Percentiles rank a stretch among this genome's conserved stretches.
Evolutionary conservation across 2,329 filamentous ascomycete genomes (phyloP).

Genomic region (Endoconidiophora polonica): DNA sequence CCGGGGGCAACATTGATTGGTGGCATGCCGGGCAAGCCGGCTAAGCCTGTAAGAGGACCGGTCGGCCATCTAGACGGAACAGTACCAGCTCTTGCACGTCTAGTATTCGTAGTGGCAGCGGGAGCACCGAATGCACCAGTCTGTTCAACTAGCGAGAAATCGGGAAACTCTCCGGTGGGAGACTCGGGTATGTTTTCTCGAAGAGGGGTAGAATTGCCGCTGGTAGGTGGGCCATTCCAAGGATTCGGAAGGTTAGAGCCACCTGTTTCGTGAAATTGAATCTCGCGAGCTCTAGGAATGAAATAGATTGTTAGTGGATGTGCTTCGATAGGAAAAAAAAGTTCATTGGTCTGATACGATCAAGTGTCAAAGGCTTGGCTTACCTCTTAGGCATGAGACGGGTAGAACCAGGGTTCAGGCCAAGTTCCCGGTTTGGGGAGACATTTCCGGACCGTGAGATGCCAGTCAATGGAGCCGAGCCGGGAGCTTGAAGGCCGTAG

Average conservation of each 20-base stretch:
- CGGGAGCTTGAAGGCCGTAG: slow-evolving; percentile 49
- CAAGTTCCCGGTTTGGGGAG: slow-evolving; percentile 86
- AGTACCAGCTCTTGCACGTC: slow-evolving; percentile 80
- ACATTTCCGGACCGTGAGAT: slow-evolving; percentile 67
- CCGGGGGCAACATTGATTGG: slow-evolving; percentile 7
- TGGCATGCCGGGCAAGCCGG: slow-evolving; percentile 29
- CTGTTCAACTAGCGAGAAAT: slow-evolving; percentile 49
- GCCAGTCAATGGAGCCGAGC: slow-evolving; percentile 40
- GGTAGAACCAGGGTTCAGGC: slow-evolving; percentile 32
- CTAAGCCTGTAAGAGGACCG: slow-evolving; percentile 33
- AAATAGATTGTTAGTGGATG: not conserved
- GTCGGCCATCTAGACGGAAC: slow-evolving; percentile 90
- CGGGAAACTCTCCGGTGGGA: slow-evolving; percentile 86
- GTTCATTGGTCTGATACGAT: not conserved
- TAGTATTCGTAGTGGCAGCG: slow-evolving; percentile 44
- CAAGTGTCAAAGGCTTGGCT: slow-evolving; percentile 17
- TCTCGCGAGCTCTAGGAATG: slow-evolving; percentile 63
- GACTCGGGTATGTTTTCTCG: slow-evolving; percentile 97
- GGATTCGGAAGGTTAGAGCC: slow-evolving; percentile 49
- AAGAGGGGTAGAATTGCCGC: slow-evolving; percentile 87
- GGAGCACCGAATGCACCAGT: slow-evolving; percentile 2
- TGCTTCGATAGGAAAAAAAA: not conserved
- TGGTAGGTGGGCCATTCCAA: slow-evolving; percentile 93
- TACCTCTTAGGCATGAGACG: slow-evolving; percentile 89
- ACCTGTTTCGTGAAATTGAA: slow-evolving; percentile 89